phyloP scores from a whole-genome alignment of 805 yeast genomes.

The Yamadazyma nakazawae region DNA sequence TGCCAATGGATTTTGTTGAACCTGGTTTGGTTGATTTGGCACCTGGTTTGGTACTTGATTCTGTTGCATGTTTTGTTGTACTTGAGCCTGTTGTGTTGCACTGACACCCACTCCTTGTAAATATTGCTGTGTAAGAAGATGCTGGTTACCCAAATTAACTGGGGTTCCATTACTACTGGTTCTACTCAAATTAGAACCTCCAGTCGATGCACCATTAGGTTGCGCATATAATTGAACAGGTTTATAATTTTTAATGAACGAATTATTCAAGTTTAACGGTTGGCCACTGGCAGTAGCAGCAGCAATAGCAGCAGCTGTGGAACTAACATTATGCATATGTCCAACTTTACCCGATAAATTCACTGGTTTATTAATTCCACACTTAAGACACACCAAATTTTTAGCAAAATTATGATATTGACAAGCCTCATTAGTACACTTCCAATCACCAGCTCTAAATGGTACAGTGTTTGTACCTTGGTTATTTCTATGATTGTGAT shows the following conservation, averaged over 20 bases:
- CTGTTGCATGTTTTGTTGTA: too few species aligned
- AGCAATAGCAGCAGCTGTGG: conserved; percentile 46
- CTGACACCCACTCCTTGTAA: not conserved
- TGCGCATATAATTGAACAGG: conserved; percentile 2
- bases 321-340: conserved; percentile 32
- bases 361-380: conserved; percentile 67
- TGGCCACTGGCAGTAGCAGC: conserved; percentile 49
- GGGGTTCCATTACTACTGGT: conserved; percentile 5
- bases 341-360: conserved; percentile 16
- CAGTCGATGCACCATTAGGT: not conserved
- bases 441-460: conserved; percentile 97
- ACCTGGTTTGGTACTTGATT: not conserved
- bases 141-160: not conserved
- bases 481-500: conserved; percentile 1
- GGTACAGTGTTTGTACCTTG: conserved; percentile 56
- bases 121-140: conserved; percentile 6
- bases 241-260: conserved; percentile 4
- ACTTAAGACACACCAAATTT: conserved; percentile 79
- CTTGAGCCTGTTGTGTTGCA: not conserved
- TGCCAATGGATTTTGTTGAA: not conserved
- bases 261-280: conserved; percentile 34
- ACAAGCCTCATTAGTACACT: conserved; percentile 75
- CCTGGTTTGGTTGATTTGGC: not conserved
- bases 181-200: conserved; percentile 3
- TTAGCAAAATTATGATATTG: conserved; percentile 91